Base-by-base conservation (phyloP, 2,329 filamentous ascomycete genomes). In the Ceratocystis huliohia region DNA sequence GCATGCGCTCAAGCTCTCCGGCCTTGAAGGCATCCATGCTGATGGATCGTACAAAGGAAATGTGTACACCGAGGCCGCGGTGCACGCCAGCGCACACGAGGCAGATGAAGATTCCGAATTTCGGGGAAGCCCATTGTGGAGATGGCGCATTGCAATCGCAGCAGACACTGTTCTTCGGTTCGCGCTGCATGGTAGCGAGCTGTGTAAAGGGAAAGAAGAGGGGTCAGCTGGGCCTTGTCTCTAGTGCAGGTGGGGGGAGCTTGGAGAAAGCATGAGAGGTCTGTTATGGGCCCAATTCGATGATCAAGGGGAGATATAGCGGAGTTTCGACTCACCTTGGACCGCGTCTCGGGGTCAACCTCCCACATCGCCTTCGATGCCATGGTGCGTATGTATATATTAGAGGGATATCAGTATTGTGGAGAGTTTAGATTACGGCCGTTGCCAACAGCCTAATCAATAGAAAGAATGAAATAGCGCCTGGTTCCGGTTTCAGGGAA, bases 1-100 rank as follows among this genome's bases (percentile, higher is more conserved):
- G 85, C 94, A 99, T 97, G 71, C 92, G 88, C 76, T 90, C 87
- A 73, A 97, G 93, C 77, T 99, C 94, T 72, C 84, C 83, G 70
- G 86, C 84, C 76, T 99, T 99, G 81, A 99, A 97, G 67, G 91
- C 91, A 78, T 99, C 94, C 94, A 99, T 99, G 69, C 91, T 96
- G 73, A 97, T 94, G 73, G 89, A 94, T 68, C 94, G 88, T 70
- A 99, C 92, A 78, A 99, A 99, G 74, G 91, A 96, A 76, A 99
- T 96, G 80, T 99, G 94, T 45, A 99, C 94, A 69, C 94, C 94
- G 37, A 99, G 85, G 2, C 91, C 91, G 69, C 94, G 88, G 78
- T 99, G 94, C 65, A 94, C 89, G 71, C 94, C 94, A 44, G 92
- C 93, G 80, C 94, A 99, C 70, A 88, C 90, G 64, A 99, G 86